Evolutionary conservation across 306 rosid genomes (phyloP).

Genomic region (Glycyrrhiza uralensis): DNA sequence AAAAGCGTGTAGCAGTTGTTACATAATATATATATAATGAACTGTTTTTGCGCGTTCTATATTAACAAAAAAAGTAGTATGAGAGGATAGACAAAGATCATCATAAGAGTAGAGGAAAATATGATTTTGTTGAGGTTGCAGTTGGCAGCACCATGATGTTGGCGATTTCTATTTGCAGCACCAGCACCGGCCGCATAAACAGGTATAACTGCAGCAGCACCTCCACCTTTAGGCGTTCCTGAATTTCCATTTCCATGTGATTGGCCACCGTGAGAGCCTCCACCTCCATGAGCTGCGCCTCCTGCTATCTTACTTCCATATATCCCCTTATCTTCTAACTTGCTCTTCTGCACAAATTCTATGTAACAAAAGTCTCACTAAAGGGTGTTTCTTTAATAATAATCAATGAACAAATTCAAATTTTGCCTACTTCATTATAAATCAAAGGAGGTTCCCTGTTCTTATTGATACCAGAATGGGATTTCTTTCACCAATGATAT

Average conservation of each 20-base stretch:
- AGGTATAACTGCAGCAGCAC: slow-evolving; percentile 47
- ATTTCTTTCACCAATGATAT: not conserved
- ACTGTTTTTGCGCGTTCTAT: slow-evolving; percentile 1
- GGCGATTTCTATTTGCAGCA: slow-evolving; percentile 46
- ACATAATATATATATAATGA: not conserved
- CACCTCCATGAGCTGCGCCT: slow-evolving; percentile 28
- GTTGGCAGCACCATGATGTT: slow-evolving; percentile 44
- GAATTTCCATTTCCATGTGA: slow-evolving; percentile 32
- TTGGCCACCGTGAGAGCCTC: slow-evolving; percentile 25
- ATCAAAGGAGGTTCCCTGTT: not conserved
- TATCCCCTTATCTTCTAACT: slow-evolving; percentile 19
- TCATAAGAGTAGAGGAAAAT: slow-evolving; percentile 31
- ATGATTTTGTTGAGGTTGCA: slow-evolving; percentile 31
- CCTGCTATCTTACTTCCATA: slow-evolving; percentile 39
- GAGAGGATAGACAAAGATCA: slow-evolving; percentile 34
- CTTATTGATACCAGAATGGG: slow-evolving; percentile 3
- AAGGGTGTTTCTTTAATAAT: not conserved
- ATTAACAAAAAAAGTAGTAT: slow-evolving; percentile 16
- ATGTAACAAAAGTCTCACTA: not conserved
- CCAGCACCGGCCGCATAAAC: slow-evolving; percentile 63
- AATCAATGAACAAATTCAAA: slow-evolving; percentile 18
- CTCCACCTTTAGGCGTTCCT: slow-evolving; percentile 42
- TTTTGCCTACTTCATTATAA: not conserved
- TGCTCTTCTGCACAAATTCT: slow-evolving; percentile 41
- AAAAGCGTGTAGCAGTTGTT: not conserved